These are phyloP conservation scores for Lentinula raphanica DNA, from an alignment of 768 basidiomycete genomes.

Conservation along the genomic window DNA sequence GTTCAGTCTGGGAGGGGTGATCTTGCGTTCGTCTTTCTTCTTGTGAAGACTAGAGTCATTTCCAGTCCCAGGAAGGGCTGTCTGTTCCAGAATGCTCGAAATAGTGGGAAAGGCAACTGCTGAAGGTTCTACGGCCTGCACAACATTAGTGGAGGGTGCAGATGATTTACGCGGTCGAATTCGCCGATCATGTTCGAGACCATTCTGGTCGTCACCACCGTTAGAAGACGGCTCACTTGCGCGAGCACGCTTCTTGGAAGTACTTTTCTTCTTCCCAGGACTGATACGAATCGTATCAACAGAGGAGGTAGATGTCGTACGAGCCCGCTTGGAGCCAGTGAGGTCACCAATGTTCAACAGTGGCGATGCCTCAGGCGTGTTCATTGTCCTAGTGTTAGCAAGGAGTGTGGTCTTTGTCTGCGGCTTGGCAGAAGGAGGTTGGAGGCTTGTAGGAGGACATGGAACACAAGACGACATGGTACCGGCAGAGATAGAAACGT, in stretches of 20 bases:
- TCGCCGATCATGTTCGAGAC: neutral
- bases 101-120: neutral
- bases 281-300: constrained; percentile 5
- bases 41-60: neutral
- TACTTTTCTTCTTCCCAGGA: constrained; percentile 1
- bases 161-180: neutral
- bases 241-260: constrained; percentile 5
- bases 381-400: neutral
- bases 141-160: neutral
- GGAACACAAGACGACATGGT: neutral
- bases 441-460: neutral
- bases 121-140: neutral
- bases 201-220: neutral
- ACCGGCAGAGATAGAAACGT: neutral
- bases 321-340: neutral
- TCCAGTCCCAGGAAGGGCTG: neutral
- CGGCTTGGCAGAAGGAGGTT: constrained; percentile 6
- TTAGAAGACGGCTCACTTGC: neutral
- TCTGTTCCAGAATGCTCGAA: neutral
- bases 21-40: constrained; percentile 1
- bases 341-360: neutral
- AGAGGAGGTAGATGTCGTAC: constrained; percentile 6
- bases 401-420: constrained; percentile 8
- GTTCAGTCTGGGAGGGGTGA: constrained; percentile 3
- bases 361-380: neutral